Conservation (phyloP, 2,329 filamentous ascomycete genomes). For the Dryadomyces sulphureus region DNA sequence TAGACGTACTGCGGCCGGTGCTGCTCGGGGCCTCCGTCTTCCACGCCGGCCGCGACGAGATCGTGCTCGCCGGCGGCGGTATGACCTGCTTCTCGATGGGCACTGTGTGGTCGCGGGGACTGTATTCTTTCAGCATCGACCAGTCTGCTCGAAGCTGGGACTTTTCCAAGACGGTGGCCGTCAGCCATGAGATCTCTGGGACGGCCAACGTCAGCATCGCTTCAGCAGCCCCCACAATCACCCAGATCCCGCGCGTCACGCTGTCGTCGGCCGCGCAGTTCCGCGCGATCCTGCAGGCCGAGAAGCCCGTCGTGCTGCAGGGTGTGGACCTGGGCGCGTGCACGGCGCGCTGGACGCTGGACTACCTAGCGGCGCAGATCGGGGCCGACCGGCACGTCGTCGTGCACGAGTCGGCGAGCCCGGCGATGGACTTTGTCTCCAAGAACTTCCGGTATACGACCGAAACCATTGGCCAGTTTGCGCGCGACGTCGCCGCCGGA, state of each 20-base stretch:
- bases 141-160: neutral
- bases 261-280: slow-evolving; percentile 44
- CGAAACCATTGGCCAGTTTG: slow-evolving; percentile 51
- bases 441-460: slow-evolving; percentile 74
- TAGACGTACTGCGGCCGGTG: slow-evolving; percentile 36
- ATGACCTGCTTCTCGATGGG: slow-evolving; percentile 87
- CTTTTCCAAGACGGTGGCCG: slow-evolving; percentile 2
- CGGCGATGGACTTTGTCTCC: slow-evolving; percentile 62
- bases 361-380: slow-evolving; percentile 50
- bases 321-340: slow-evolving; percentile 54
- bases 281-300: slow-evolving; percentile 36
- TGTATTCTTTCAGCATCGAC: slow-evolving; percentile 24
- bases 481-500: slow-evolving; percentile 43
- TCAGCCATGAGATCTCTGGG: slow-evolving; percentile 2
- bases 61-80: slow-evolving; percentile 62
- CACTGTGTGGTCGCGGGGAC: slow-evolving; percentile 61
- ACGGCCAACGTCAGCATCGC: no score
- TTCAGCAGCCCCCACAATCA: neutral
- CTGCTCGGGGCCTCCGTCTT: slow-evolving; percentile 53
- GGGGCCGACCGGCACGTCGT: slow-evolving; percentile 51
- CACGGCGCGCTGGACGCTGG: slow-evolving; percentile 48
- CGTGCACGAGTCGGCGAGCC: slow-evolving; percentile 52
- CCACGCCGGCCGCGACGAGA: slow-evolving; percentile 26
- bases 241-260: slow-evolving; percentile 32
- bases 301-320: slow-evolving; percentile 51